Evolutionary conservation across 2,329 filamentous ascomycete species (phyloP).

Genomic region (Onygena corvina): DNA sequence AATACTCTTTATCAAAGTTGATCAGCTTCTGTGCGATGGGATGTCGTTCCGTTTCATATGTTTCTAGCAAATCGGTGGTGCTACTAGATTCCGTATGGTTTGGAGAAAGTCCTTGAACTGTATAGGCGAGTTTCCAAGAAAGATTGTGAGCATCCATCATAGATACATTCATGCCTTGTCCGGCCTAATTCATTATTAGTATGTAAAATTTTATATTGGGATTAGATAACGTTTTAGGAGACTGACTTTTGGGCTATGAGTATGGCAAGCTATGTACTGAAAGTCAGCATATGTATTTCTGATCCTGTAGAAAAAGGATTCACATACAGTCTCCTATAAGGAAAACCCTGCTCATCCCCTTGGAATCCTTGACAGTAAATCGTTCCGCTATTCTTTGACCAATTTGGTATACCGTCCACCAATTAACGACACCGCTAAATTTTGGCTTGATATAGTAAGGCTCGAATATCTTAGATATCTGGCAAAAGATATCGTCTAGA

Average conservation of each 20-base stretch:
- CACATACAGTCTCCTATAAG: conserved; percentile 52
- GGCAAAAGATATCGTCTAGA: conserved; percentile 49
- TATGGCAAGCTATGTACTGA: conserved; percentile 50
- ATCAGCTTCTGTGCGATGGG: conserved; percentile 30
- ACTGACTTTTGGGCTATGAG: conserved; percentile 55
- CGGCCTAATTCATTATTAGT: conserved; percentile 36
- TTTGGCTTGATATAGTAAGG: conserved; percentile 40
- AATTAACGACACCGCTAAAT: conserved; percentile 32
- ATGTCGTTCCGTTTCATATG: conserved; percentile 29
- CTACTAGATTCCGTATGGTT: conserved; percentile 7
- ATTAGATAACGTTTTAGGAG: not conserved
- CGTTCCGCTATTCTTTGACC: conserved; percentile 51
- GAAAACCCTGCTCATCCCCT: conserved; percentile 60
- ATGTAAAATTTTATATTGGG: not conserved
- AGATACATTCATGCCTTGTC: conserved; percentile 60
- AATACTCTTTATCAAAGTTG: conserved; percentile 31
- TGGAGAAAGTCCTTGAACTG: conserved; percentile 28
- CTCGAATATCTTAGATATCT: conserved; percentile 51
- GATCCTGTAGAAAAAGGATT: not conserved
- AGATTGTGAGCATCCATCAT: conserved; percentile 47
- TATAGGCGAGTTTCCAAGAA: conserved; percentile 31
- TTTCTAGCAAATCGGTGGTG: conserved; percentile 22
- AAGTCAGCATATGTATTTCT: not conserved
- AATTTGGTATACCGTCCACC: conserved; percentile 58
- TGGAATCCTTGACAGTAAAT: conserved; percentile 52